Evolutionary conservation across 768 basidiomycete species (phyloP), one percentile per base, ranked within the genome.

Genomic region (Leucogyrophana mollusca): DNA sequence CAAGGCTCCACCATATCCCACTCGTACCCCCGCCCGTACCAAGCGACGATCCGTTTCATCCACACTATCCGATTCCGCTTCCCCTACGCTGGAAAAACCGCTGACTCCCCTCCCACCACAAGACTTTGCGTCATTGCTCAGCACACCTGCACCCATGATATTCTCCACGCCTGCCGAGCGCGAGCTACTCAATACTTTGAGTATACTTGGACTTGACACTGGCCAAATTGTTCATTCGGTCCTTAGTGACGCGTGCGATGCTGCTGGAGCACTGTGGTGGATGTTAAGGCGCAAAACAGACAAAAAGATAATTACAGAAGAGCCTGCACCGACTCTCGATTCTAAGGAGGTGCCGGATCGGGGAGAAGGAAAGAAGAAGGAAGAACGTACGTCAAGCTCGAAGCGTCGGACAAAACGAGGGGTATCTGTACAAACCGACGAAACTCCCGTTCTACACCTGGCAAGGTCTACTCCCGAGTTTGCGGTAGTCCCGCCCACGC

Each of bases 181-280:
- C 34, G 77, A 87, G 16, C 71, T 98, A 11, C 70, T 99, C 22
- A 89, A 89, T 50, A 73, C 69, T 2, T 72, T 99, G 34, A 83
- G 84, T 46, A 56, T 65, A 20, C 70, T 96, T 4, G 95, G 96
- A 0, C 83, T 99, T 50, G 96, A 98, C 65, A 90, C 88, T 0
- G 91, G 89, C 13, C 95, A 99, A 68, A 86, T 97, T 40, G 85
- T 87, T n/a, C 94, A 98, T 62, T 91, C 88, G 0, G 96, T 98
- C 10, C 73, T 89, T 37, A 85, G 78, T 22, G 83, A 97, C 65
- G 95, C 95, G 1, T 99, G 95, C 58, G 95, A 99, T 65, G 79
- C 89, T 0, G 78, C 88, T 10, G 87, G 92, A 8, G 91, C 94
- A 1, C 68, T 91, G 7, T 99, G 94, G 94, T 99, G 96, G 96